phyloP scores from a whole-genome alignment of 345 rosid genomes.

The Conringia planisiliqua region DNA sequence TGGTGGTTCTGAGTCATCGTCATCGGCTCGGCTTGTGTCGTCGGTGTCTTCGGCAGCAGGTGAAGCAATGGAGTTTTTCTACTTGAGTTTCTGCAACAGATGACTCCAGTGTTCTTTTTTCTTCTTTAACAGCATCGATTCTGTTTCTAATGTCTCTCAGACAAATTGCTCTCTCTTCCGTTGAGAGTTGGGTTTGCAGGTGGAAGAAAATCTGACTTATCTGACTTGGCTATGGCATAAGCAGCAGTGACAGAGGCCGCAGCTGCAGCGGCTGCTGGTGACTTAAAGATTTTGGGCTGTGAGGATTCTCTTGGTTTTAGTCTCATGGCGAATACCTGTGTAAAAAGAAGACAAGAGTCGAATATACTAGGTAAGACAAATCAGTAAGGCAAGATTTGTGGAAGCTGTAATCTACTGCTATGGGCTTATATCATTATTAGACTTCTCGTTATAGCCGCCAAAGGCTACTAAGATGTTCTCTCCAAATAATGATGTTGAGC shows the following conservation, averaged over 20 bases:
- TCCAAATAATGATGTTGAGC: constrained; percentile 59
- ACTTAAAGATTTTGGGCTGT: constrained; percentile 76
- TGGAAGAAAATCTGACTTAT: constrained; percentile 53
- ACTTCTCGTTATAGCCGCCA: constrained; percentile 97
- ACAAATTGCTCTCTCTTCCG: constrained; percentile 32
- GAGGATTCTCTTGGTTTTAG: constrained; percentile 61
- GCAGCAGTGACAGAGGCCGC: constrained; percentile 99
- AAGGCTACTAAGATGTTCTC: constrained; percentile 82
- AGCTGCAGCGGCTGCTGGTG: constrained; percentile 98
- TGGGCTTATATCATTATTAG: constrained; percentile 71
- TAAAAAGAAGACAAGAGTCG: not conserved
- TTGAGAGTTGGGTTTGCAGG: constrained; percentile 38
- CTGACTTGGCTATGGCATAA: constrained; percentile 86
- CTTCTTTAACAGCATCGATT: constrained; percentile 62
- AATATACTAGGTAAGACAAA: not conserved
- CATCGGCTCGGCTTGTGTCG: no score
- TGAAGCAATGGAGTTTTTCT: constrained; percentile 66
- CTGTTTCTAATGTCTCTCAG: constrained; percentile 42
- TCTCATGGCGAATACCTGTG: constrained; percentile 74
- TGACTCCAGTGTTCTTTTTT: constrained; percentile 54
- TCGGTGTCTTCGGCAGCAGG: no score
- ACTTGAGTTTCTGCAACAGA: constrained; percentile 53
- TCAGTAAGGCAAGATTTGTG: not conserved
- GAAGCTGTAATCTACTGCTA: not conserved
- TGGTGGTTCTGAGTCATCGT: no score